Percentiles rank a stretch among this genome's conserved stretches.
Evolutionary conservation across 169 alveolate species (phyloP).

Genomic region (Cryptosporidium canis): DNA sequence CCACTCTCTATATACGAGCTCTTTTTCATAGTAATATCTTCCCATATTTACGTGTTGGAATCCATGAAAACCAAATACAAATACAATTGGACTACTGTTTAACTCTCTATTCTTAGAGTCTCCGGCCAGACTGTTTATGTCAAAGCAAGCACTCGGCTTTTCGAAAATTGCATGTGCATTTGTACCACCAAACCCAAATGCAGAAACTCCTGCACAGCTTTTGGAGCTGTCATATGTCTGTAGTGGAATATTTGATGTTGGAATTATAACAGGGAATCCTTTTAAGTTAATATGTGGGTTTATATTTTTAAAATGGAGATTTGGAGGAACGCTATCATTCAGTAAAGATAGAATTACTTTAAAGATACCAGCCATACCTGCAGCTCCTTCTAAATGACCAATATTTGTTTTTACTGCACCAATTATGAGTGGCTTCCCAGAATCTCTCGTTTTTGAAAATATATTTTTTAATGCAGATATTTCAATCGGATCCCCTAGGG

Average conservation of each 20-base stretch:
- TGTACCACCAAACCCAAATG: constrained; percentile 84
- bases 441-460: constrained; percentile 75
- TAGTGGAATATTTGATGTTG: constrained; percentile 71
- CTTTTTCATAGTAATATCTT: constrained; percentile 76
- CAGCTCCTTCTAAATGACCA: constrained; percentile 86
- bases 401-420: constrained; percentile 85
- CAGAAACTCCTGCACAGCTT: constrained; percentile 77
- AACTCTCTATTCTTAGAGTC: not conserved
- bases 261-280: constrained; percentile 78
- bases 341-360: constrained; percentile 78
- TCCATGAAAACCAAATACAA: constrained; percentile 79
- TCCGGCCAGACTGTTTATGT: not conserved
- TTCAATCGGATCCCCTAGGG: constrained; percentile 82
- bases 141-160: constrained; percentile 55
- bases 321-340: constrained; percentile 79
- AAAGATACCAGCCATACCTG: constrained; percentile 81
- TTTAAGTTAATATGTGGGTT: constrained; percentile 83
- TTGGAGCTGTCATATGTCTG: constrained; percentile 53
- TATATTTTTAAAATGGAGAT: constrained; percentile 79
- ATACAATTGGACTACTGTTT: constrained; percentile 22
- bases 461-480: constrained; percentile 78
- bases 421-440: constrained; percentile 79
- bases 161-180: constrained; percentile 81
- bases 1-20: constrained; percentile 76
- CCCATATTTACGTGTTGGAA: constrained; percentile 69